Base-by-base conservation (phyloP, 768 basidiomycete genomes). In the Termitomyces sp. region DNA sequence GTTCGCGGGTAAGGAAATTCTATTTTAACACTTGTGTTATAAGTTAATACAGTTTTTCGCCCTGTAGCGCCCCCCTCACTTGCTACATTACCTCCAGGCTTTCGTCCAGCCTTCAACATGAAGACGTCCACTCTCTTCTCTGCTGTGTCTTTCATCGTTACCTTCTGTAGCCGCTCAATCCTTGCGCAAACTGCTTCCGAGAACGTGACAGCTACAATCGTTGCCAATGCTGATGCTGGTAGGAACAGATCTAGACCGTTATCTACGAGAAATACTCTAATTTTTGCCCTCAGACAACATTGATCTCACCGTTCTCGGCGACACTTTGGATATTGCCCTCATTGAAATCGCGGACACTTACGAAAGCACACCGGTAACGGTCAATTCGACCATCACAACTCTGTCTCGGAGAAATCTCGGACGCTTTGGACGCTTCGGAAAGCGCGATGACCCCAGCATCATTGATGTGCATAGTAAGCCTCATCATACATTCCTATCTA, bases 381-480 rank as follows among this genome's bases (percentile, higher is more conserved):
- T 44, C 10, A 43, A 41, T 6, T 47, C 63, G 6, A 55, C 62
- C 3, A 50, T 37, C 13, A 42, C 61, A 5, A 56, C 60, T 8
- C 27, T 49, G 24, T 48, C 49, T 20, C 48, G 42, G 39, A 58
- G 53, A 47, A 60, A 60, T 8, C 34, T 57, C 20, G 48, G 37
- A 34, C 46, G 39, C 26, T 53, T 55, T 5, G 57, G 55, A 50
- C 34, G 16, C 47, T 37, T 64, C 14, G 26, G 22, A 31, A 56
- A 62, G 58, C 69, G 65, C 41, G 51, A 63, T 20, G 55, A 53
- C 14, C 56, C 62, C 10, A 61, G 53, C 41, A 68, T 70, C 46
- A 59, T 72, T 18, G 71, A 72, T 50, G 64, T 68, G 20, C 71
- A 72, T 59, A 65, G 71, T 72, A 49, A 27, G 68, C 56, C 10